These are phyloP conservation scores for Phytophthora crassamura DNA, from an alignment of 352 stramenopile species.

Conservation along the genomic window DNA sequence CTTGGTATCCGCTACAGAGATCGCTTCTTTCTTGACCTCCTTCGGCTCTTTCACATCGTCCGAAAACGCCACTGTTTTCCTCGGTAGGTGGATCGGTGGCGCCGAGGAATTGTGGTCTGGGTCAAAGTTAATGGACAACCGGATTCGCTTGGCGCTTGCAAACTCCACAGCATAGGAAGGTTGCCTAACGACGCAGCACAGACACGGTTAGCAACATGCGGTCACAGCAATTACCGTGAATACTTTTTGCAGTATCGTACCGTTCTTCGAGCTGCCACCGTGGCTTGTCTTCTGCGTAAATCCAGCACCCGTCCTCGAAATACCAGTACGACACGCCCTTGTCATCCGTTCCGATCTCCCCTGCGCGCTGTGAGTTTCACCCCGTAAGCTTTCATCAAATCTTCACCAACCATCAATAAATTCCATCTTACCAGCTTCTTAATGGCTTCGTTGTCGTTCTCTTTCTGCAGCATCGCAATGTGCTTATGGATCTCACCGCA, in stretches of 20 bases:
- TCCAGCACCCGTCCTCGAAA: conserved; percentile 86
- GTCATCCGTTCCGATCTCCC: conserved; percentile 79
- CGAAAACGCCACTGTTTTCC: conserved; percentile 17
- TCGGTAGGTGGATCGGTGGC: conserved; percentile 21
- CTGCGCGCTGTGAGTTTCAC: conserved; percentile 50
- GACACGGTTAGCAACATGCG: background rate
- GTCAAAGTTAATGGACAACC: conserved; percentile 82
- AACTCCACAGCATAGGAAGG: conserved; percentile 73
- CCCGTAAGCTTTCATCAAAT: conserved; percentile 6
- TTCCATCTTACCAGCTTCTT: conserved; percentile 58
- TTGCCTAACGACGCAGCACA: conserved; percentile 28
- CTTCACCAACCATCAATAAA: background rate
- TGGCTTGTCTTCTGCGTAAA: conserved; percentile 83
- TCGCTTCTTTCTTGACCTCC: conserved; percentile 15
- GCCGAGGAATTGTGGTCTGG: conserved; percentile 32
- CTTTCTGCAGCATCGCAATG: conserved; percentile 69
- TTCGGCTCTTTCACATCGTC: conserved; percentile 19
- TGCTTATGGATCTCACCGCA: conserved; percentile 82
- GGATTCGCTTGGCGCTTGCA: conserved; percentile 76
- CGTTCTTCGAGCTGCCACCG: conserved; percentile 61
- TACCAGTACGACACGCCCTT: conserved; percentile 84
- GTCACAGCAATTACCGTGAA: no score
- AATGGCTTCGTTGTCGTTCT: conserved; percentile 64
- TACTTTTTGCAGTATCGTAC: conserved; percentile 13
- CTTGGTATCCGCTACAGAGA: background rate